Percentiles rank a stretch among this genome's conserved stretches.
phyloP scores from a whole-genome alignment of 441 rosid species.

The Caryocar brasiliense region DNA sequence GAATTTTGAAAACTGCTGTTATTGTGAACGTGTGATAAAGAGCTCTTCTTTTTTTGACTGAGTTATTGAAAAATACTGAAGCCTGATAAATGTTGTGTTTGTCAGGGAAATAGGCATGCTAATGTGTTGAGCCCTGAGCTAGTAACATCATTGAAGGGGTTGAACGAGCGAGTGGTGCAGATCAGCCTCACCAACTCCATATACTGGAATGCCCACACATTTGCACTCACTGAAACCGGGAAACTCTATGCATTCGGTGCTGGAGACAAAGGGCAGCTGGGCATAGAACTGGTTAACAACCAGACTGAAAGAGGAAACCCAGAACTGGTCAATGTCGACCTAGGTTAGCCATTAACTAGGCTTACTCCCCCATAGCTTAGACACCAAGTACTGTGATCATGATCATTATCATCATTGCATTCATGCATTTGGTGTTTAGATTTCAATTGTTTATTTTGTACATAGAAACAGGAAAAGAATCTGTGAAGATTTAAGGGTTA shows the following conservation, averaged over 20 bases:
- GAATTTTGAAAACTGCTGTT: neutral
- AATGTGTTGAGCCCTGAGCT: slow-evolving; percentile 70
- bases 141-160: slow-evolving; percentile 64
- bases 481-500: slow-evolving; percentile 30
- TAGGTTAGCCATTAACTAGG: slow-evolving; percentile 31
- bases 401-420: slow-evolving; percentile 2
- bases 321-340: slow-evolving; percentile 51
- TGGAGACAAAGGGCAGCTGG: slow-evolving; percentile 97
- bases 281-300: slow-evolving; percentile 50
- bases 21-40: too few relatives aligned
- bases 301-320: slow-evolving; percentile 69
- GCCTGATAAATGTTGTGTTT: neutral
- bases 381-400: neutral
- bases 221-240: slow-evolving; percentile 83
- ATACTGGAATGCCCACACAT: slow-evolving; percentile 86
- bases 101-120: slow-evolving; percentile 51
- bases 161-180: slow-evolving; percentile 68
- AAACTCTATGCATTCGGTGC: slow-evolving; percentile 81
- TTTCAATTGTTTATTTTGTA: slow-evolving; percentile 38
- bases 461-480: slow-evolving; percentile 36
- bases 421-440: slow-evolving; percentile 39
- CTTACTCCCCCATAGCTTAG: neutral
- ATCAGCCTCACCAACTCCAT: slow-evolving; percentile 76
- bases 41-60: too few relatives aligned
- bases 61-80: neutral